phyloP scores from a whole-genome alignment of 352 stramenopile genomes.

The Phytophthora aleatoria region DNA sequence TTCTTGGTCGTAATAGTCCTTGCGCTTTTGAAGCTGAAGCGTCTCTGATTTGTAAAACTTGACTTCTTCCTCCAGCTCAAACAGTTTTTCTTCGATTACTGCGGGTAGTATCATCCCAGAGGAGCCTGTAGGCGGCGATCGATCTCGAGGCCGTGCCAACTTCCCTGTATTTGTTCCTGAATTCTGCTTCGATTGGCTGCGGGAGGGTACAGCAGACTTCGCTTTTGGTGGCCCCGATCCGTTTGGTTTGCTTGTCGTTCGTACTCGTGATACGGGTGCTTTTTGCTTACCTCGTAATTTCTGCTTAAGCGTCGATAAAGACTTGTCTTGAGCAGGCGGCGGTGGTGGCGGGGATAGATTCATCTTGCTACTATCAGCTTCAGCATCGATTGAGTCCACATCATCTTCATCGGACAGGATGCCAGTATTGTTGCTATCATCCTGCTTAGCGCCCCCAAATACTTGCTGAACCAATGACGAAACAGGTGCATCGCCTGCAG shows the following conservation, averaged over 20 bases:
- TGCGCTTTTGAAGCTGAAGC: slow-evolving; percentile 75
- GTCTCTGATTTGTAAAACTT: slow-evolving; percentile 87
- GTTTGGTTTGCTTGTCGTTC: slow-evolving; percentile 11
- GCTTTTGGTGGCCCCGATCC: slow-evolving; percentile 1
- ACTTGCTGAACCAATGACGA: slow-evolving; percentile 66
- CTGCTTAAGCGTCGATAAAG: slow-evolving; percentile 32
- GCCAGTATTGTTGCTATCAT: slow-evolving; percentile 2
- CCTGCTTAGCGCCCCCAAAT: slow-evolving; percentile 38
- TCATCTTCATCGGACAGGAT: slow-evolving; percentile 8
- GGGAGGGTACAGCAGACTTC: slow-evolving; percentile 11
- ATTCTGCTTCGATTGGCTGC: slow-evolving; percentile 12
- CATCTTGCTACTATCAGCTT: not conserved
- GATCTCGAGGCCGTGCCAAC: slow-evolving; percentile 8
- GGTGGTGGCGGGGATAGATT: not conserved
- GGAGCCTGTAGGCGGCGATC: slow-evolving; percentile 11
- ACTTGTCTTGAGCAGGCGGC: slow-evolving; percentile 20
- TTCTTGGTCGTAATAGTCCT: slow-evolving; percentile 69
- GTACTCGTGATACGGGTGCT: not conserved
- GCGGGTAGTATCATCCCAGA: slow-evolving; percentile 47
- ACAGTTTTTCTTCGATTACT: slow-evolving; percentile 83
- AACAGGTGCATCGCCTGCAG: slow-evolving; percentile 34
- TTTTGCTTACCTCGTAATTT: slow-evolving; percentile 35
- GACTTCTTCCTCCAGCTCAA: slow-evolving; percentile 84
- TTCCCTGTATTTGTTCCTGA: slow-evolving; percentile 8
- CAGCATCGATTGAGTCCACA: slow-evolving; percentile 2